Evolutionary conservation across 495 filamentous ascomycete genomes (phyloP).

Genomic region (Copromyces sp.): DNA sequence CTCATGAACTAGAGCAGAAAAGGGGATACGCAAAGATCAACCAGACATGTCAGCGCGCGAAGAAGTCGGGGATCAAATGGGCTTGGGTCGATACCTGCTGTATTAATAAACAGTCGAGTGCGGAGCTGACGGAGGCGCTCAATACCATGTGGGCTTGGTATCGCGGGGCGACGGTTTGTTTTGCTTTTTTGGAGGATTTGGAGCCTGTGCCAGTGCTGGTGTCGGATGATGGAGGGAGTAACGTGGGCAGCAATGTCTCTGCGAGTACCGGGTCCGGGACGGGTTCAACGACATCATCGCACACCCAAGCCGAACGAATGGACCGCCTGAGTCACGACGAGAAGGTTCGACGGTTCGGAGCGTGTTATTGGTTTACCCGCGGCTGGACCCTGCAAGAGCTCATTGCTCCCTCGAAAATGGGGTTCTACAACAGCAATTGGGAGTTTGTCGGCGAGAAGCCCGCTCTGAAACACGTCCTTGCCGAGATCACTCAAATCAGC

Average conservation of each 20-base stretch:
- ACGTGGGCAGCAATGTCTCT: neutral
- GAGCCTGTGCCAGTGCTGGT: neutral
- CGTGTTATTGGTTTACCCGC: conserved; percentile 24
- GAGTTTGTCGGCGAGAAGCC: conserved; percentile 8
- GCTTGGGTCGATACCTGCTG: conserved; percentile 40
- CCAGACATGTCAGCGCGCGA: conserved; percentile 24
- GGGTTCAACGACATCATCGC: neutral
- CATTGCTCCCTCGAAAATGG: conserved; percentile 20
- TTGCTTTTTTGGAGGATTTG: conserved; percentile 23
- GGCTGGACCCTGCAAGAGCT: conserved; percentile 36
- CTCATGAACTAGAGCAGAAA: neutral
- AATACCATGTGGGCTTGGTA: conserved; percentile 43
- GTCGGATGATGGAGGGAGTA: neutral
- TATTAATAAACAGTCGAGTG: conserved; percentile 36
- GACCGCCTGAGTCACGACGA: neutral
- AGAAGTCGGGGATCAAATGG: conserved; percentile 17
- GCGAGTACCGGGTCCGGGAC: neutral
- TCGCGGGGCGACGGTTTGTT: conserved; percentile 20
- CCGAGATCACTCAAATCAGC: conserved; percentile 10
- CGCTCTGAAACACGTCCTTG: neutral
- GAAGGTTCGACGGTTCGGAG: neutral
- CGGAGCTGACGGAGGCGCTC: conserved; percentile 34
- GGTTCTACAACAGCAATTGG: conserved; percentile 26
- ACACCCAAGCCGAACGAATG: neutral
- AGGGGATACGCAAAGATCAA: conserved; percentile 13